These are phyloP conservation scores for Zymoseptoria tritici DNA, from an alignment of 2,329 filamentous ascomycete genomes.

Conservation along the genomic window DNA sequence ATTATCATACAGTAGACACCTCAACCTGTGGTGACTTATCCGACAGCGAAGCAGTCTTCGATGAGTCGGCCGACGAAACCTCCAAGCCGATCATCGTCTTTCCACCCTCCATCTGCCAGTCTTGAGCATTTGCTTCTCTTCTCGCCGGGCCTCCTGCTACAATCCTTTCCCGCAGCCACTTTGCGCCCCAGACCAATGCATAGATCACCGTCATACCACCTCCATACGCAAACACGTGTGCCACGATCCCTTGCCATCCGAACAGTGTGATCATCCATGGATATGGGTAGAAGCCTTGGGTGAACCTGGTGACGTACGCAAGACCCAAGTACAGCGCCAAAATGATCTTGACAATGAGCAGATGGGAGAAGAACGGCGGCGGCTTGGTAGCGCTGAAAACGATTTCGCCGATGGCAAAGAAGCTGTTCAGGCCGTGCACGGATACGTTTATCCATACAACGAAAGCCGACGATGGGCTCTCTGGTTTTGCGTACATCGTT, in stretches of 20 bases:
- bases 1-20: too few species aligned
- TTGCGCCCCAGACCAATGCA: constrained; percentile 5
- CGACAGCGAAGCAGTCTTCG: not conserved
- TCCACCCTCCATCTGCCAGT: not conserved
- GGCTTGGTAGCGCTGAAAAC: constrained; percentile 4
- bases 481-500: constrained; percentile 7
- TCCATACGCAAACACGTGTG: constrained; percentile 8
- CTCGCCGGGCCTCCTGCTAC: not conserved
- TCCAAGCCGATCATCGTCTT: not conserved
- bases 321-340: constrained; percentile 8
- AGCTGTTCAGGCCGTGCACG: constrained; percentile 10
- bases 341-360: constrained; percentile 3
- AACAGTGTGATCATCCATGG: constrained; percentile 11
- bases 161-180: constrained; percentile 2
- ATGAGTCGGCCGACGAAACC: not conserved
- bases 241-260: constrained; percentile 7
- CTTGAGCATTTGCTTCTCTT: not conserved
- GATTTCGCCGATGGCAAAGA: constrained; percentile 11
- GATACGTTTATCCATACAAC: constrained; percentile 12
- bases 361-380: constrained; percentile 6
- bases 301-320: constrained; percentile 7
- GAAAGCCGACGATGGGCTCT: constrained; percentile 3
- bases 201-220: constrained; percentile 8
- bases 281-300: constrained; percentile 7
- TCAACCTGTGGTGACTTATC: not conserved